Evolutionary conservation across 441 rosid species (phyloP), one percentile per base, ranked within the genome.

Genomic region (Theobroma grandiflorum): DNA sequence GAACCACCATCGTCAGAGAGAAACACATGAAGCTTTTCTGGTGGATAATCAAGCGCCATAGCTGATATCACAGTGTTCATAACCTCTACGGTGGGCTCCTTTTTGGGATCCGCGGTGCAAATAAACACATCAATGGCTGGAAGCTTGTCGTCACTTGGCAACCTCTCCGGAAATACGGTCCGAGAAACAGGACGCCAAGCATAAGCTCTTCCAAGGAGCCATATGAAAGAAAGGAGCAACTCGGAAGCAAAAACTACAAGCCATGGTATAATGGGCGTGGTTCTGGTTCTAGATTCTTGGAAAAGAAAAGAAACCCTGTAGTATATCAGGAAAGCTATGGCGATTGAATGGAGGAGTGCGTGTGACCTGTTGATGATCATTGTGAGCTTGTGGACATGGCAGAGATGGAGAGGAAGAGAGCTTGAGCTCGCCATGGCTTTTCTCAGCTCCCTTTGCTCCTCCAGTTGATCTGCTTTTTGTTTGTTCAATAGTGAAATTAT

Each of bases 1-100:
- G 89, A 68, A 26, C 91, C 89, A 7, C 86, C 84, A 15, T 90
- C 91, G 4, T 88, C 91, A 1, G 79, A 65, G 4, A 76, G 8
- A 35, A 65, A 76, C 2, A 76, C 79, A 37, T 65, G 72, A 65
- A 76, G 72, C 73, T 76, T 76, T 20, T 76, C 73, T 16, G 64
- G 72, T 4, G 79, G 73, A 52, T 76, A 76, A 7, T 65, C 73
- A 3, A 64, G n/a, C 15, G 79, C 79, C 79, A 76, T 50, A 8
- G 72, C 72, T 3, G 72, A 76, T 20, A 76, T 49, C 45, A 65
- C 42, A 37, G 79, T 76, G 63, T 65, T 76, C 72, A 76, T 53
- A 20, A 77, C 80, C n/a, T 49, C 73, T 53, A 77, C 31, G 0
- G 64, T 65, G 10, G 79, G 79, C 26, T 77, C 73, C 73, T 66